Conservation (phyloP, 169 alveolate genomes). For the Blepharisma undulans region DNA sequence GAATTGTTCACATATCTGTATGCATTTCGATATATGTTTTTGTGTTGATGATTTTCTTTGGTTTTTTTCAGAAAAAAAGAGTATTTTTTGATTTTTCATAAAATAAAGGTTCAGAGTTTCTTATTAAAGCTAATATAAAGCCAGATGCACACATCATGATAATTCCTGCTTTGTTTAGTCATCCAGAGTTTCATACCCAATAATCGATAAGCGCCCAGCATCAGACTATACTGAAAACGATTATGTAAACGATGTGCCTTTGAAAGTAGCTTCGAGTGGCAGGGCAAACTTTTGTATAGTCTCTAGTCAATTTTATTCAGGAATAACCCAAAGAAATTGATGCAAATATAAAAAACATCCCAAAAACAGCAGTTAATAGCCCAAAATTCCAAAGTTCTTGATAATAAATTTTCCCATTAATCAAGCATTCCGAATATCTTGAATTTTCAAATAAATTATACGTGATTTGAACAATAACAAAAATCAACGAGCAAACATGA, state of each 20-base stretch:
- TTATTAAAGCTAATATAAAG: neutral
- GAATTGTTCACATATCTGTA: neutral
- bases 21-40: neutral
- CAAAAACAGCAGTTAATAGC: neutral
- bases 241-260: neutral
- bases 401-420: neutral
- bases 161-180: neutral
- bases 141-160: neutral
- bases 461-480: neutral
- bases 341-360: neutral
- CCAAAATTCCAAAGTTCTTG: constrained; percentile 1
- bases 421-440: neutral
- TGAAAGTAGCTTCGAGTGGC: neutral
- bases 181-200: neutral
- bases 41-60: neutral
- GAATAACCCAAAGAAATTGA: neutral
- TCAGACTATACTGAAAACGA: neutral
- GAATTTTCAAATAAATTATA: neutral
- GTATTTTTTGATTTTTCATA: neutral
- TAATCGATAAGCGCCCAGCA: neutral
- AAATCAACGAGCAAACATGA: neutral
- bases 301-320: neutral
- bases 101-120: constrained; percentile 2
- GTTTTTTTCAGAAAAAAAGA: neutral
- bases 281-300: neutral